A percentile compares a stretch with the other conserved stretches of the same genome.
These are phyloP conservation scores for Pseudogymnoascus verrucosus DNA, from an alignment of 2,329 filamentous ascomycete species.

Conservation along the genomic window DNA sequence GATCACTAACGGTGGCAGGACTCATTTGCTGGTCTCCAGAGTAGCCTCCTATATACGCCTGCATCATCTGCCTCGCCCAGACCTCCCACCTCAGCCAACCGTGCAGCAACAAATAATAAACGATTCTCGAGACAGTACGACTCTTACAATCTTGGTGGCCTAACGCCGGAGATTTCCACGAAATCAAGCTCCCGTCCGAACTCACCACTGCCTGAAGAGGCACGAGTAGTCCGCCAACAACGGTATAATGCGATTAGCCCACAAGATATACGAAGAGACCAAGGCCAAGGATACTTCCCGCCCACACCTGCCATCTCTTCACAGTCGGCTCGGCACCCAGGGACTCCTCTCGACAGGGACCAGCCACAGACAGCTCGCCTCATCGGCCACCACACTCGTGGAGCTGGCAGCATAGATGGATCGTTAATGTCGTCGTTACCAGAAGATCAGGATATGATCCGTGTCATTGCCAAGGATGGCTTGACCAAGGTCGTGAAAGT, in stretches of 20 bases:
- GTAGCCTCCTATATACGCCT: conserved; percentile 44
- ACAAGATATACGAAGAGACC: conserved; percentile 45
- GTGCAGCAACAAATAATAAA: conserved; percentile 45
- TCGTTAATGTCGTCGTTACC: conserved; percentile 81
- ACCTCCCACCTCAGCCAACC: conserved; percentile 45
- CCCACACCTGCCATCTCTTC: conserved; percentile 41
- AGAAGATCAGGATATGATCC: conserved; percentile 78
- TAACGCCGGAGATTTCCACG: conserved; percentile 32
- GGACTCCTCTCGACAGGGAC: conserved; percentile 51
- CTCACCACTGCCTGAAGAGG: conserved; percentile 46
- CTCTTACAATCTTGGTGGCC: conserved; percentile 14
- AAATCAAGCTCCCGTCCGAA: conserved; percentile 59
- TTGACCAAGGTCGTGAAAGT: conserved; percentile 92
- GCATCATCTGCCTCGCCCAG: conserved; percentile 59
- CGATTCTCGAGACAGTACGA: conserved; percentile 52
- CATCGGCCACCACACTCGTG: conserved; percentile 63
- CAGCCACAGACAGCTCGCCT: conserved; percentile 51
- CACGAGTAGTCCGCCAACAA: conserved; percentile 28
- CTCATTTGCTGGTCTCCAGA: conserved; percentile 74
- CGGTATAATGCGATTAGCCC: conserved; percentile 55
- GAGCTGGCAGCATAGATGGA: conserved; percentile 76
- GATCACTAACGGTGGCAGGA: conserved; percentile 46
- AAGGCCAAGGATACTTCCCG: conserved; percentile 42
- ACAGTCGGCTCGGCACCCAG: conserved; percentile 45
- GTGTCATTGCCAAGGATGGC: conserved; percentile 86